Conservation (phyloP, 768 basidiomycete species). For the Pisolithus microcarpus region DNA sequence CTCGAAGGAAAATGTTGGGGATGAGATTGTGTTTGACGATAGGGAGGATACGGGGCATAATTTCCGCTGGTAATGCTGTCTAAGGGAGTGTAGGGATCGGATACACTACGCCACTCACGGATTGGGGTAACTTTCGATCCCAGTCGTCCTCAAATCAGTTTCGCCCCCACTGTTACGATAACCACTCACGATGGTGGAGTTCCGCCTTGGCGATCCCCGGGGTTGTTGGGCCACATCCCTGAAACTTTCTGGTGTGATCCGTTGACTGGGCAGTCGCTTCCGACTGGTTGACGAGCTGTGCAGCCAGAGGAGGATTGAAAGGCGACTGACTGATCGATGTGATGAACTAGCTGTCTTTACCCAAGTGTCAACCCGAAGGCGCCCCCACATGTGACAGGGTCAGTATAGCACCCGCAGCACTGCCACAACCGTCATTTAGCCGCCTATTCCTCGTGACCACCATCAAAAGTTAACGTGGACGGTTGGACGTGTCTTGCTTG, state of each 20-base stretch:
- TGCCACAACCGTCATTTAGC: neutral
- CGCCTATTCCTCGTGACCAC: neutral
- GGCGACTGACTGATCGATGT: neutral
- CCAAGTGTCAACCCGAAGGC: neutral
- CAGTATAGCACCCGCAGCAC: neutral
- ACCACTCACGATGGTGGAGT: conserved; percentile 11
- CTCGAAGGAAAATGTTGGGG: conserved; percentile 1
- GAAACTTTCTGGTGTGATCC: too few species aligned
- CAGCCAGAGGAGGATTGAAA: too few species aligned
- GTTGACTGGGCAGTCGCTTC: too few species aligned
- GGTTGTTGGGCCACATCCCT: neutral
- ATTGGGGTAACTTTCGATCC: conserved; percentile 7
- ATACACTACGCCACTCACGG: conserved; percentile 6
- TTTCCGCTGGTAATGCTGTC: neutral
- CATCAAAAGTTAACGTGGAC: too few species aligned
- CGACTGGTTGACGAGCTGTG: too few species aligned
- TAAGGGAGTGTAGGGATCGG: neutral
- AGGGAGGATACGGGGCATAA: neutral
- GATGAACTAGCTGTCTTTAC: neutral
- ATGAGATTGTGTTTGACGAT: neutral
- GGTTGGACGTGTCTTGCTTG: too few species aligned
- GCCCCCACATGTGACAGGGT: neutral
- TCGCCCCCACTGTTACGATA: neutral
- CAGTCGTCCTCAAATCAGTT: neutral
- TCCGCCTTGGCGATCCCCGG: neutral